Evolutionary conservation across 2,329 filamentous ascomycete genomes (phyloP).

Genomic region (Beauveria brongniartii): DNA sequence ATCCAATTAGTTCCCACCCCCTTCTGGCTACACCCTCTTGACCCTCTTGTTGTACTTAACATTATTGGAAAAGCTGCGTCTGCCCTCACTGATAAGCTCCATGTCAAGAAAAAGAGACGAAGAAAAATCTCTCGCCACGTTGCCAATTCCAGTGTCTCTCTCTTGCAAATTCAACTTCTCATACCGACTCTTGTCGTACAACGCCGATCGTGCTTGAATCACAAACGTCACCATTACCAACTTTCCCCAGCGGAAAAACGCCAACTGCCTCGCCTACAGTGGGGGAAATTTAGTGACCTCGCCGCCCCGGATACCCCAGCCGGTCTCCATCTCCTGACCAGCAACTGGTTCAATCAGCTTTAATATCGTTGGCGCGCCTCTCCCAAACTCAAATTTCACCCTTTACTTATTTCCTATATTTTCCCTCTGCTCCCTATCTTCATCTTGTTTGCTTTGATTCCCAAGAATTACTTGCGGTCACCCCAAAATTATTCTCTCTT

Average conservation of each 20-base stretch:
- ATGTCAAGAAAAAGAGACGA: neutral
- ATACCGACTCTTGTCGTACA: neutral
- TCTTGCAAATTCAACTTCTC: neutral
- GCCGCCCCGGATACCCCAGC: neutral
- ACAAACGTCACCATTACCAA: slow-evolving; percentile 1
- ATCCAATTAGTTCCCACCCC: neutral
- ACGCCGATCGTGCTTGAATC: neutral
- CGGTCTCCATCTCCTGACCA: neutral
- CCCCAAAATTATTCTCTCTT: neutral
- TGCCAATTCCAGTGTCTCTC: neutral
- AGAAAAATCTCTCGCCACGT: neutral
- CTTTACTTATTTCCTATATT: neutral
- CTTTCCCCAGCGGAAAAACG: neutral
- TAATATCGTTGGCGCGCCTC: slow-evolving; percentile 4
- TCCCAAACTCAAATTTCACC: slow-evolving; percentile 1
- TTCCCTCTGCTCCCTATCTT: neutral
- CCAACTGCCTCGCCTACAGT: neutral
- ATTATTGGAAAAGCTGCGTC: neutral
- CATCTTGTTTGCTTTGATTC: neutral
- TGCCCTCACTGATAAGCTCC: neutral
- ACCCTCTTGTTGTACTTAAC: neutral
- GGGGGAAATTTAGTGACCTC: neutral
- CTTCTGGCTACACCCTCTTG: neutral
- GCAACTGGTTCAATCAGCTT: neutral
- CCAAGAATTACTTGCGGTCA: neutral